Evolutionary conservation across 371 early-diverging fungal species (phyloP), one percentile per base, ranked within the genome.

Genomic region (Umbelopsis sp.): DNA sequence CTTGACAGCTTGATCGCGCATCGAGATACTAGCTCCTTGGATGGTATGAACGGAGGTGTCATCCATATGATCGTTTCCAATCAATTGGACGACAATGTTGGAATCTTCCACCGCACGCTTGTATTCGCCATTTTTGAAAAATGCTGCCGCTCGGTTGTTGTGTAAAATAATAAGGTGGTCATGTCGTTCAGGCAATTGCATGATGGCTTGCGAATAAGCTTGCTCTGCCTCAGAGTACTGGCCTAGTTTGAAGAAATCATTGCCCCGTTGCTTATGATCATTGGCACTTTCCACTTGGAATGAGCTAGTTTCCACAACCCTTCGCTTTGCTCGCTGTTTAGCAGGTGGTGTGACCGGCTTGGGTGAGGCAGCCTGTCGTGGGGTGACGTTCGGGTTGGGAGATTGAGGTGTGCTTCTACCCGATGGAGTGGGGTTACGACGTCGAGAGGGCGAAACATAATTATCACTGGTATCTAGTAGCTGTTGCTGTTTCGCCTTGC

Each of bases 91-190:
- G 0, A 79, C 80, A 11, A 65, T 37, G n/a, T 79, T 79, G 69
- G 92, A 92, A 66, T 94, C 94, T 5, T 77, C 75, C 1, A 93
- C 70, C n/a, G 83, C 86, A 14, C 86, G 87, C 24, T 84, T 83
- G 74, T 93, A 90, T 57, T 94, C 90, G 22, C 96, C 97, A n/a
- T 82, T 92, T 79, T 98, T 97, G 46, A 94, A 76, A 5, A 88
- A 76, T 0, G 93, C 87, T 0, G 93, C 89, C 0, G 98, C 96
- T n/a, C 97, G 91, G 78, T 98, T 97, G 78, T 96, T 96, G 74
- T 78, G 84, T 18, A 95, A 72, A 0, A 90, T 64, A 6, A 91
- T 80, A n/a, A 90, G 70, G 25, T 86, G 78, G 4, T 86, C 65
- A 68, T 95, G 96, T 22, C 85, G 83, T 6, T 71, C 38, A 5